Evolutionary conservation across 2,329 filamentous ascomycete genomes (phyloP).

Genomic region (Drechmeria coniospora): DNA sequence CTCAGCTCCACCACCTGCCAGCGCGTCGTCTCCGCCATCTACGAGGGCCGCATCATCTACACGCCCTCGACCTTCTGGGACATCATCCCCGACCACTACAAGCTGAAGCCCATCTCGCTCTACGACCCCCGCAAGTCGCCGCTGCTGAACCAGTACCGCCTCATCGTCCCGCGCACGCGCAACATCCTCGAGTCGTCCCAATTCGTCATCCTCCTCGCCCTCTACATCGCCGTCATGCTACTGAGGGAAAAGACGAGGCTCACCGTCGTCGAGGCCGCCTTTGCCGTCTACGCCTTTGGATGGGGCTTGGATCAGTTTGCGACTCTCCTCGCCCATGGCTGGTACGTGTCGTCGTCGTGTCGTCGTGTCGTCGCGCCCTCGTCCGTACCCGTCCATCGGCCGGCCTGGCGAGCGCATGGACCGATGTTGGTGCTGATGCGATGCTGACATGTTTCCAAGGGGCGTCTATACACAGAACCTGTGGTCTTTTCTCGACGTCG

Average conservation of each 20-base stretch:
- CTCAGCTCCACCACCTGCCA: conserved; percentile 65
- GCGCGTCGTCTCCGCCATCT: conserved; percentile 70
- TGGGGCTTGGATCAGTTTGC: conserved; percentile 69
- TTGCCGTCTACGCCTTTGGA: conserved; percentile 59
- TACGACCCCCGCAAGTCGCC: conserved; percentile 66
- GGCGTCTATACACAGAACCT: conserved; percentile 75
- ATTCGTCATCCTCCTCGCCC: conserved; percentile 50
- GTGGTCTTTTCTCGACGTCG: conserved; percentile 76
- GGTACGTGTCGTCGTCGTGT: conserved; percentile 25
- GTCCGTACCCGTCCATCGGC: too few species aligned
- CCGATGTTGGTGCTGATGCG: background rate
- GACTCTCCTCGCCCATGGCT: conserved; percentile 59
- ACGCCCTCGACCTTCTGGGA: conserved; percentile 71
- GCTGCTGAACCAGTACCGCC: conserved; percentile 68
- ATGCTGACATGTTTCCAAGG: conserved; percentile 24
- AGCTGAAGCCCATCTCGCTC: conserved; percentile 64
- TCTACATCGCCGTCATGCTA: conserved; percentile 62
- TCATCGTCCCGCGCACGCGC: conserved; percentile 66
- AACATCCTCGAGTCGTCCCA: conserved; percentile 62
- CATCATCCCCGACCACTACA: conserved; percentile 75
- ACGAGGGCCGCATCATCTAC: conserved; percentile 65
- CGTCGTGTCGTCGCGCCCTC: too few species aligned
- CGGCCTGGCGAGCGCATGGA: too few species aligned
- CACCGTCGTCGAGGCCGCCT: conserved; percentile 46
- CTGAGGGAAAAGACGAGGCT: conserved; percentile 43